phyloP scores from a whole-genome alignment of 352 stramenopile genomes.

The Blastocystis sp. region DNA sequence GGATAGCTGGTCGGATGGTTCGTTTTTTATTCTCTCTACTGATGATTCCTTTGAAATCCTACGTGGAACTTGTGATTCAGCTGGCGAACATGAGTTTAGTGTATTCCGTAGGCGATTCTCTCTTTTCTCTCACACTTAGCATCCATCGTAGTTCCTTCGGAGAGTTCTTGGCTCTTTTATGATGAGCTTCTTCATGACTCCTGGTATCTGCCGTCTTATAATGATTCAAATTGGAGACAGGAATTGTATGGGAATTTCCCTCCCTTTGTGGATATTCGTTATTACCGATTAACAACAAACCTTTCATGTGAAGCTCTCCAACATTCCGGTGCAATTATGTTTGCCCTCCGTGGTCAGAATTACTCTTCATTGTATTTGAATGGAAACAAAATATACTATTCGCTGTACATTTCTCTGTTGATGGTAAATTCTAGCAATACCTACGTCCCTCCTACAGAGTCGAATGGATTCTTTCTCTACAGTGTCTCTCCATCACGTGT shows the following conservation, averaged over 20 bases:
- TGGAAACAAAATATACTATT: background rate
- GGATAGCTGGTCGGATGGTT: background rate
- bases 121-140: background rate
- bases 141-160: background rate
- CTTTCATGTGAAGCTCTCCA: background rate
- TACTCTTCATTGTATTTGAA: constrained; percentile 15
- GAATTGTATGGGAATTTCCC: constrained; percentile 26
- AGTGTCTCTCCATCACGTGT: background rate
- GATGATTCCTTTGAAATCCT: background rate
- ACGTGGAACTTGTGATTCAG: constrained; percentile 29
- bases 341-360: background rate
- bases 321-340: background rate
- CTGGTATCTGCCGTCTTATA: background rate
- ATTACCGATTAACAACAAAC: background rate
- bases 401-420: background rate
- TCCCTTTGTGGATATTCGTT: constrained; percentile 8
- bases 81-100: background rate
- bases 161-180: background rate
- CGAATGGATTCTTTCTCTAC: background rate
- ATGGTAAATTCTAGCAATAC: background rate
- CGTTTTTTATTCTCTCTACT: background rate
- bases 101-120: background rate
- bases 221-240: background rate
- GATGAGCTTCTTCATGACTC: background rate
- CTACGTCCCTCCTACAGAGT: background rate